A percentile compares a stretch with the other conserved stretches of the same genome.
Evolutionary conservation across 208 protist genomes (phyloP).

Genomic region (Baffinella frigidus): DNA sequence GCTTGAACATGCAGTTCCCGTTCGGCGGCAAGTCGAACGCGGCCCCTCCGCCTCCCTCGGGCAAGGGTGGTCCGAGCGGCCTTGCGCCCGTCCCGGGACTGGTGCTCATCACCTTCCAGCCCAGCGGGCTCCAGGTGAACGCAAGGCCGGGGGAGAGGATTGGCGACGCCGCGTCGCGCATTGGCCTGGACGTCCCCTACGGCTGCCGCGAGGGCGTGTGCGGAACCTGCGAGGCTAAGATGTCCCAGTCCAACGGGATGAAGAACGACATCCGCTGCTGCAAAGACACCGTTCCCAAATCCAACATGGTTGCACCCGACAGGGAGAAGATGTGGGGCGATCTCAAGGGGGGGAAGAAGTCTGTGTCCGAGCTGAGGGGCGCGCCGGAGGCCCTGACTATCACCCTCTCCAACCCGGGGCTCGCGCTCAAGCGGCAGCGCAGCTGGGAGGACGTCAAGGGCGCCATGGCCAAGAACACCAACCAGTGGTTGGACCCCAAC

Average conservation of each 20-base stretch:
- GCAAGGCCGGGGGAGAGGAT: background rate
- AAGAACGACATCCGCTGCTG: conserved; percentile 32
- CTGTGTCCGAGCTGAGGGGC: background rate
- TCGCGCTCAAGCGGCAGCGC: conserved; percentile 56
- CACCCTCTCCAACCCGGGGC: conserved; percentile 41
- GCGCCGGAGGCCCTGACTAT: conserved; percentile 16
- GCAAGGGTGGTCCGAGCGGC: too few species aligned
- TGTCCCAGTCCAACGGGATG: conserved; percentile 12
- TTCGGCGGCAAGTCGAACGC: too few species aligned
- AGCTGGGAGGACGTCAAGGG: conserved; percentile 46
- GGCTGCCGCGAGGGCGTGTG: conserved; percentile 53
- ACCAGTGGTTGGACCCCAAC: conserved; percentile 40
- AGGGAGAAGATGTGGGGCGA: conserved; percentile 63
- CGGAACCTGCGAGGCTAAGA: conserved; percentile 51
- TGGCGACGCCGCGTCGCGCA: conserved; percentile 7
- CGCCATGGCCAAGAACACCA: conserved; percentile 14
- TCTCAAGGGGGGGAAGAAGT: conserved; percentile 47
- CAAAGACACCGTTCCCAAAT: conserved; percentile 41
- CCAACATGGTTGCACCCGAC: conserved; percentile 32
- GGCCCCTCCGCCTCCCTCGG: too few species aligned
- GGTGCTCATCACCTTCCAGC: conserved; percentile 3
- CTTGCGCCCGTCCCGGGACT: background rate
- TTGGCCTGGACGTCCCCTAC: conserved; percentile 55
- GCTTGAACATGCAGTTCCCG: too few species aligned
- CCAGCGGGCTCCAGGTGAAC: background rate